A percentile compares a stretch with the other conserved stretches of the same genome.
Conservation (phyloP, 2,329 filamentous ascomycete genomes). For the Thermomyces lanuginosus region DNA sequence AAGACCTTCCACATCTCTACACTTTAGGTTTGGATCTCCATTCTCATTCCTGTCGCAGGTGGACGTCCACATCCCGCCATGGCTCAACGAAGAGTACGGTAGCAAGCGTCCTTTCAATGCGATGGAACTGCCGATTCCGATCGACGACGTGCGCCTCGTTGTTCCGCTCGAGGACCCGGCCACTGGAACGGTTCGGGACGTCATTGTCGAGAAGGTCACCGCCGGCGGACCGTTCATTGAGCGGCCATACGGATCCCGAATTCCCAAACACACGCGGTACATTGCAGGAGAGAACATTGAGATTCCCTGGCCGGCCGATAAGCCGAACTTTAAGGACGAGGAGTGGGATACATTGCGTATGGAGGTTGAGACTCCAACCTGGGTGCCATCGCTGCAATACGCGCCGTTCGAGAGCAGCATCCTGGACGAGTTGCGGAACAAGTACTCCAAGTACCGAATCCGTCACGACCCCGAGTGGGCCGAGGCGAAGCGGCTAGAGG, state of each 20-base stretch:
- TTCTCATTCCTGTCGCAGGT: slow-evolving; percentile 14
- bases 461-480: slow-evolving; percentile 63
- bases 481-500: slow-evolving; percentile 45
- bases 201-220: slow-evolving; percentile 57
- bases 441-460: slow-evolving; percentile 66
- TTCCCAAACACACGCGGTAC: slow-evolving; percentile 31
- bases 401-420: slow-evolving; percentile 65
- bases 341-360: slow-evolving; percentile 57
- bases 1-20: slow-evolving; percentile 3
- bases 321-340: slow-evolving; percentile 38
- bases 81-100: slow-evolving; percentile 20
- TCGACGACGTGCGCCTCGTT: slow-evolving; percentile 65
- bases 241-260: slow-evolving; percentile 30
- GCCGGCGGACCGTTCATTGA: slow-evolving; percentile 36
- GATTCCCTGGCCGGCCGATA: slow-evolving; percentile 57
- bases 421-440: slow-evolving; percentile 71
- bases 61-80: slow-evolving; percentile 27
- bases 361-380: slow-evolving; percentile 58
- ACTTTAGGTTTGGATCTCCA: slow-evolving; percentile 1
- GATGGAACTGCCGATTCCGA: slow-evolving; percentile 42
- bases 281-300: slow-evolving; percentile 55
- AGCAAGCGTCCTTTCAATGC: slow-evolving; percentile 29
- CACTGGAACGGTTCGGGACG: slow-evolving; percentile 52
- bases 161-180: slow-evolving; percentile 52
- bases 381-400: slow-evolving; percentile 57